These are phyloP conservation scores for Trichoderma parareesei DNA, from an alignment of 495 filamentous ascomycete genomes.

Conservation along the genomic window DNA sequence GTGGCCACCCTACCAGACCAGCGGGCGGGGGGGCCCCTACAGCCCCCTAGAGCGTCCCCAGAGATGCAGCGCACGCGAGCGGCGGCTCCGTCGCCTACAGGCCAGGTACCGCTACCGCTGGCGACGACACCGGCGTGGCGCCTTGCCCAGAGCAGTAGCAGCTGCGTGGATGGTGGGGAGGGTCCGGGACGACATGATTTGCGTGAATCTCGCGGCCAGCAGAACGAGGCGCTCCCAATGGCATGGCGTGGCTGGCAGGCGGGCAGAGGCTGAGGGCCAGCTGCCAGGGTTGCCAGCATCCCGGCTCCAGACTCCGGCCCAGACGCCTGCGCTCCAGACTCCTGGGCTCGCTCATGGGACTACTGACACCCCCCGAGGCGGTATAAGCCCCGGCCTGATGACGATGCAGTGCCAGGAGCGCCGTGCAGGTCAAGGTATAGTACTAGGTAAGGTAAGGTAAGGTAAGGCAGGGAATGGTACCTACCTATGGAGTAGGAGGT, in stretches of 20 bases:
- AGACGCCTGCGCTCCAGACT: not conserved
- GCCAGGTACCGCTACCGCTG: not conserved
- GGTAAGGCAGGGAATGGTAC: not conserved
- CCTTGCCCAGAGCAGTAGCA: slow-evolving; percentile 8
- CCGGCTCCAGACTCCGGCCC: not conserved
- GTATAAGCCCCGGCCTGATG: not conserved
- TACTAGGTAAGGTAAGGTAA: slow-evolving; percentile 10
- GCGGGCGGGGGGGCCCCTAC: not conserved
- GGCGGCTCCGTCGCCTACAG: slow-evolving; percentile 6
- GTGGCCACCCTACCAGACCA: not conserved
- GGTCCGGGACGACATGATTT: not conserved
- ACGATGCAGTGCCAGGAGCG: not conserved
- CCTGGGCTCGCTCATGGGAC: not conserved
- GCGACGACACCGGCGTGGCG: not conserved
- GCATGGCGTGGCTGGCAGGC: not conserved
- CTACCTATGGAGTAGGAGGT: too few species aligned
- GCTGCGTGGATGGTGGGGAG: slow-evolving; percentile 3
- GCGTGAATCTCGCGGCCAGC: not conserved
- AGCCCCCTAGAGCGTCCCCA: not conserved
- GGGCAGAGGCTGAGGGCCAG: not conserved
- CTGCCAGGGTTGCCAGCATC: not conserved
- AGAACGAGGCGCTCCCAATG: not conserved
- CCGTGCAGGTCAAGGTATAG: too few species aligned
- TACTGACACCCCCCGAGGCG: not conserved
- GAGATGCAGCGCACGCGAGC: slow-evolving; percentile 8